Evolutionary conservation across 352 stramenopile species (phyloP).

Genomic region (Phytophthora cactorum): DNA sequence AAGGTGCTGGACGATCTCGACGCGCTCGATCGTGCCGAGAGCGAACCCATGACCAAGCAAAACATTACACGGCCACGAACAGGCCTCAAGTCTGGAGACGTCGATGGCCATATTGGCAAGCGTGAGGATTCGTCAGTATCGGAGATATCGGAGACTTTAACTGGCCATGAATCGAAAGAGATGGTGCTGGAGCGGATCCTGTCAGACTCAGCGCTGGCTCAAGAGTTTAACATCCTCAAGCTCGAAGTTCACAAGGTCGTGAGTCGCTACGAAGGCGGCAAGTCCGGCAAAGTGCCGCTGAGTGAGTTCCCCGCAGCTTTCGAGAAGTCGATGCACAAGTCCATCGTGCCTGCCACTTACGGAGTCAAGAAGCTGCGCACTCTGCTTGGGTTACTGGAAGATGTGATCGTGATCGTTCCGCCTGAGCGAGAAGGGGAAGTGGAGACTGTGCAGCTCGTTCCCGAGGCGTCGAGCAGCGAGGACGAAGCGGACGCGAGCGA

Average conservation of each 20-base stretch:
- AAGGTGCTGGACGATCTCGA: slow-evolving; percentile 73
- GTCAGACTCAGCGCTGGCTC: slow-evolving; percentile 43
- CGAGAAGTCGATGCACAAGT: slow-evolving; percentile 75
- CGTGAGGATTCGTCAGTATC: not conserved
- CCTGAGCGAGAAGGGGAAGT: slow-evolving; percentile 55
- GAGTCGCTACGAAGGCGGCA: slow-evolving; percentile 50
- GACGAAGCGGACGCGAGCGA: slow-evolving; percentile 30
- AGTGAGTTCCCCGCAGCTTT: slow-evolving; percentile 56
- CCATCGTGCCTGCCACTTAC: slow-evolving; percentile 55
- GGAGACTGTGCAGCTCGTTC: slow-evolving; percentile 69
- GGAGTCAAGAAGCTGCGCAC: slow-evolving; percentile 85
- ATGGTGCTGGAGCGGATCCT: slow-evolving; percentile 56
- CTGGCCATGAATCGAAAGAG: slow-evolving; percentile 50
- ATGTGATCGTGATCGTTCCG: slow-evolving; percentile 57
- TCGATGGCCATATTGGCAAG: slow-evolving; percentile 3
- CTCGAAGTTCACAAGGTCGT: slow-evolving; percentile 81
- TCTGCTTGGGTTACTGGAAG: slow-evolving; percentile 59
- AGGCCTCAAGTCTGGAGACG: slow-evolving; percentile 17
- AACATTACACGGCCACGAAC: slow-evolving; percentile 57
- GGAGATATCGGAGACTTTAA: not conserved
- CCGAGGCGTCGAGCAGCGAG: slow-evolving; percentile 41
- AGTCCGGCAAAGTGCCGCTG: slow-evolving; percentile 41
- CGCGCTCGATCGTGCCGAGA: slow-evolving; percentile 62
- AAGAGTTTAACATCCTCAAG: slow-evolving; percentile 68
- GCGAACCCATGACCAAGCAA: slow-evolving; percentile 60